A percentile compares a stretch with the other conserved stretches of the same genome.
Conservation (phyloP, 2,329 filamentous ascomycete genomes). For the Diaporthe eres region DNA sequence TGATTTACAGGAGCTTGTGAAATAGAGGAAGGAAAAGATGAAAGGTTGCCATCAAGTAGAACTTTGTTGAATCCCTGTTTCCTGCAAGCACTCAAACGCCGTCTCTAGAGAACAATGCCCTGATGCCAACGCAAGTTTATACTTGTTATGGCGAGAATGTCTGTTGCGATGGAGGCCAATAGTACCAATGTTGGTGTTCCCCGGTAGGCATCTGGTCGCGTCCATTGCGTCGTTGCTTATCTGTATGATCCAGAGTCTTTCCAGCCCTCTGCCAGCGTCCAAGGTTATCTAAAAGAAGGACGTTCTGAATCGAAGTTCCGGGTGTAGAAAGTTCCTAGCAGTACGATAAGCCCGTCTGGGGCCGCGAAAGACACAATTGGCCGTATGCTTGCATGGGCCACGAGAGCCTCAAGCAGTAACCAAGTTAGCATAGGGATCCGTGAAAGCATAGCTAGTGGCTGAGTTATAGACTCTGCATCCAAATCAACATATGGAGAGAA, state of each 20-base stretch:
- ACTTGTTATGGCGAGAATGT: not conserved
- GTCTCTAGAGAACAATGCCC: not conserved
- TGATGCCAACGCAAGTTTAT: not conserved
- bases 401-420: not conserved
- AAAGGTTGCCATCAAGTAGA: not conserved
- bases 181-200: not conserved
- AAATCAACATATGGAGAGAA: too few relatives aligned
- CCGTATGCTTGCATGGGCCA: not conserved
- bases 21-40: not conserved
- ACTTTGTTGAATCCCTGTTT: not conserved
- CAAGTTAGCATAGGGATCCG: not conserved
- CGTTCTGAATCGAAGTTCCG: not conserved
- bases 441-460: not conserved
- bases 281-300: slow-evolving; percentile 32
- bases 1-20: not conserved
- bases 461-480: not conserved
- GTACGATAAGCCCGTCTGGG: not conserved
- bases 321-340: not conserved
- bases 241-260: not conserved
- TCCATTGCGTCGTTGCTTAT: not conserved
- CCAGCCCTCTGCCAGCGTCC: slow-evolving; percentile 17
- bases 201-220: not conserved
- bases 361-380: not conserved
- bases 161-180: not conserved
- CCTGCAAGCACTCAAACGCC: not conserved